phyloP scores from a whole-genome alignment of 2,329 filamentous ascomycete genomes.

The Aspergillus jensenii region DNA sequence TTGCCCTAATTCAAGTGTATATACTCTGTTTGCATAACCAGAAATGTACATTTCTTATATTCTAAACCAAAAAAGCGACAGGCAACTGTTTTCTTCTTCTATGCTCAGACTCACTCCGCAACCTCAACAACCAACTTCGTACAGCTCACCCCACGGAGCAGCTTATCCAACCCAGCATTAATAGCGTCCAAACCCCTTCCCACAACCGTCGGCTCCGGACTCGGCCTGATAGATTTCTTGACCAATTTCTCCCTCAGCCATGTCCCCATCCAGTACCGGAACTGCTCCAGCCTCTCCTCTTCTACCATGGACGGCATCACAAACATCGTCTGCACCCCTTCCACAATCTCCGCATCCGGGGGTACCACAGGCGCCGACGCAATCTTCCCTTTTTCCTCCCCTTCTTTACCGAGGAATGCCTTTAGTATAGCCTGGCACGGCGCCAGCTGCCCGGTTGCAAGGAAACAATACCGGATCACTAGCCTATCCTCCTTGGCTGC shows the following conservation, averaged over 20 bases:
- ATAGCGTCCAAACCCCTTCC: conserved; percentile 39
- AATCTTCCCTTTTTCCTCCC: conserved; percentile 27
- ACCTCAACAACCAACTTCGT: conserved; percentile 46
- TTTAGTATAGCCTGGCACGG: conserved; percentile 41
- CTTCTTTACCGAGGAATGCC: conserved; percentile 23
- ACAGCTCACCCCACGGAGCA: conserved; percentile 44
- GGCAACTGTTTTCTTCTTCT: no score
- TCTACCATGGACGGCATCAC: conserved; percentile 38
- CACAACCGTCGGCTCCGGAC: conserved; percentile 39
- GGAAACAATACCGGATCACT: conserved; percentile 43
- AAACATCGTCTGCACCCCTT: conserved; percentile 41
- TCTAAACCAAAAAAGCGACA: no score
- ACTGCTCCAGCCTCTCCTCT: conserved; percentile 37
- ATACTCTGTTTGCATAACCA: no score
- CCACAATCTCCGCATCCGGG: conserved; percentile 24
- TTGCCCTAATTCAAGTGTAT: no score
- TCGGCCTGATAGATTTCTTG: conserved; percentile 37
- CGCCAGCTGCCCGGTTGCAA: conserved; percentile 39
- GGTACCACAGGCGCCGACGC: conserved; percentile 41
- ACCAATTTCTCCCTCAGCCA: conserved; percentile 37
- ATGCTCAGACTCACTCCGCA: conserved; percentile 24
- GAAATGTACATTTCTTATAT: no score
- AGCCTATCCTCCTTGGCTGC: conserved; percentile 39
- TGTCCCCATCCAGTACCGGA: conserved; percentile 42
- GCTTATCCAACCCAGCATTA: conserved; percentile 38